phyloP scores from a whole-genome alignment of 106 monocot species.

The Posidonia australis region DNA sequence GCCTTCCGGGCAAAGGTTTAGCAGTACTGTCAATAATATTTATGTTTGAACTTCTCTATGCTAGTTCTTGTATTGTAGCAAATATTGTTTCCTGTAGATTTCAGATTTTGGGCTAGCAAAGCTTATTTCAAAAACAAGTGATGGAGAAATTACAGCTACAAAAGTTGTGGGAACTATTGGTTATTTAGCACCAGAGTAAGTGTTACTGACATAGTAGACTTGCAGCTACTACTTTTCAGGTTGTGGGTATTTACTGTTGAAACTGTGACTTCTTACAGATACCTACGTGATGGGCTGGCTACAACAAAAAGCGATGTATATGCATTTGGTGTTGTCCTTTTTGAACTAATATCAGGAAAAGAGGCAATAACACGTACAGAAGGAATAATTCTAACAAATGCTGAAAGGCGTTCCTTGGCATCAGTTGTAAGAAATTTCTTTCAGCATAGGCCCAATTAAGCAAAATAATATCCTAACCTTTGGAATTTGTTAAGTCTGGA shows the following conservation, averaged over 20 bases:
- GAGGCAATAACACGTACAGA: conserved; percentile 74
- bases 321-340: conserved; percentile 93
- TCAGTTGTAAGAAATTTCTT: conserved; percentile 66
- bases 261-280: conserved; percentile 28
- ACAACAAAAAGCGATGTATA: conserved; percentile 97
- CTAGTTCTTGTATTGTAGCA: background rate
- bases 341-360: conserved; percentile 90
- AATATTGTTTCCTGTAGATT: conserved; percentile 34
- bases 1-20: conserved; percentile 80
- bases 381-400: conserved; percentile 35
- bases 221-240: background rate
- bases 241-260: background rate
- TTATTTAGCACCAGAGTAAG: conserved; percentile 97
- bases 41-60: background rate
- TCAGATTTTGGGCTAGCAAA: conserved; percentile 99
- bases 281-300: conserved; percentile 87
- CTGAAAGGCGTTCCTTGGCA: conserved; percentile 82
- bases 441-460: background rate
- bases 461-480: too few relatives aligned
- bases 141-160: conserved; percentile 72
- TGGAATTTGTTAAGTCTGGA: too few relatives aligned
- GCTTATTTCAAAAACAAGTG: conserved; percentile 53
- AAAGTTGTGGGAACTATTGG: conserved; percentile 97
- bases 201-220: background rate
- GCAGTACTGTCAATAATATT: too few relatives aligned